Evolutionary conservation across 202 grass and related monocot species (phyloP).

Genomic region (Panicum virgatum): DNA sequence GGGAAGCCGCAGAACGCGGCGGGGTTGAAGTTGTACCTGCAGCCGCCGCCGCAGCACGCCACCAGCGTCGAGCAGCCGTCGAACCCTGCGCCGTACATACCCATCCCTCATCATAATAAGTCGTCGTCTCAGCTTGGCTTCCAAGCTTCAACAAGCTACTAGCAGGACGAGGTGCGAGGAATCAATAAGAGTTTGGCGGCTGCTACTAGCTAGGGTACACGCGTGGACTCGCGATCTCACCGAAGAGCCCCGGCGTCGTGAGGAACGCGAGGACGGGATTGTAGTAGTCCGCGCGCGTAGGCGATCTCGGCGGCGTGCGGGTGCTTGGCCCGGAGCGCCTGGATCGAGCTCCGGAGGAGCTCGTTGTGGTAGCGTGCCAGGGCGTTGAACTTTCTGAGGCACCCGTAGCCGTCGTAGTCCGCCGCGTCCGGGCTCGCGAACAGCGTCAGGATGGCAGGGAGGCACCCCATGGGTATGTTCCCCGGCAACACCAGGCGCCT

Average conservation of each 20-base stretch:
- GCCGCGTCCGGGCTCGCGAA: not conserved
- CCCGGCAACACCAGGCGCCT: constrained; percentile 19
- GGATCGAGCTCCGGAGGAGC: not conserved
- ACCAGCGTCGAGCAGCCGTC: not conserved
- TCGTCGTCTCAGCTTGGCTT: too few relatives aligned
- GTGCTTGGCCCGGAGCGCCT: constrained; percentile 5
- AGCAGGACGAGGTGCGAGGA: too few relatives aligned
- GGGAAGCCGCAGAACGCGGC: constrained; percentile 1
- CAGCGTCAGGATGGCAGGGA: constrained; percentile 7
- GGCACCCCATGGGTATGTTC: constrained; percentile 9
- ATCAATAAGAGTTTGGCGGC: too few relatives aligned
- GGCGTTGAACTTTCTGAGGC: constrained; percentile 14
- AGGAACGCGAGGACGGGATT: constrained; percentile 34
- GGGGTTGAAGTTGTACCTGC: constrained; percentile 30
- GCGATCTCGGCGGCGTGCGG: constrained; percentile 31
- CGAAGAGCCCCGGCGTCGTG: constrained; percentile 12
- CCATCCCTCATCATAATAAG: too few relatives aligned
- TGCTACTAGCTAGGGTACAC: too few relatives aligned
- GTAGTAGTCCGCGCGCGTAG: constrained; percentile 49
- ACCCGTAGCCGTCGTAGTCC: constrained; percentile 28
- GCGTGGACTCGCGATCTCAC: constrained; percentile 12
- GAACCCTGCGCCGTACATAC: too few relatives aligned
- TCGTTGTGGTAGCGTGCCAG: constrained; percentile 24
- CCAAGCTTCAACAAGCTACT: too few relatives aligned
- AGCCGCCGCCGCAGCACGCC: constrained; percentile 41